Base-by-base conservation (phyloP, 352 stramenopile species). In the Phytophthora pinifolia region DNA sequence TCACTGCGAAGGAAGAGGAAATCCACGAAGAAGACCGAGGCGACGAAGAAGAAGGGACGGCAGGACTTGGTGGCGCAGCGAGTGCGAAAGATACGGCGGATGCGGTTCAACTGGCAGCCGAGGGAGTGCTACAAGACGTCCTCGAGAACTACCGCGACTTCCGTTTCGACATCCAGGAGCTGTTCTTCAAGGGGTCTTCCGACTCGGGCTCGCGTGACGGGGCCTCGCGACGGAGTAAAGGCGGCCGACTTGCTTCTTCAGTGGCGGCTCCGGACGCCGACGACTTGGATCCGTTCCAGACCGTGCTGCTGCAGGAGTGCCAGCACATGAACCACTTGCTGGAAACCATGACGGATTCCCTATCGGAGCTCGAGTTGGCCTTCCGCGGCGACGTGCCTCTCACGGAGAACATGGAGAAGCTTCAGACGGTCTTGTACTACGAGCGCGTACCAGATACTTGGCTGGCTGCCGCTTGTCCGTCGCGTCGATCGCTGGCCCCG, bases 281-380 rank as follows among this genome's bases (percentile, higher is more conserved):
- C 17, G 85, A 96, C 34, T 86, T 96, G 70, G 83, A 94, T 65
- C 89, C 90, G 32, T 97, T 88, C 69, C 86, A 97, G 49, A 97
- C 85, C 12, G 89, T 97, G 22, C 59, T 97, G 47, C 62, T 93
- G 8, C 89, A 97, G 61, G 90, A 97, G 57, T 96, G 85, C 37
- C 88, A 96, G 51, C 79, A 74, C 15, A 94, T 97, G 78, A 97
- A 97, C 50, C 15, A 57, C 20, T 52, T 97, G 20, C 57, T 97
- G 14, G 54, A 76, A 5, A 66, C 76, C 51, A 96, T 97, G 66
- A 86, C 83, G 1, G 61, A 65, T 17, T 89, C 80, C 7, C 54
- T 97, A 6, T 52, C 86, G 6, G 86, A 96, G 52, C 51, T 97
- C 5, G 89, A 96, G 64, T 67, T 94, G 52, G 88, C 80, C 1